These are phyloP conservation scores for Coemansia sp. DNA, from an alignment of 192 early-diverging fungal species.

Conservation along the genomic window DNA sequence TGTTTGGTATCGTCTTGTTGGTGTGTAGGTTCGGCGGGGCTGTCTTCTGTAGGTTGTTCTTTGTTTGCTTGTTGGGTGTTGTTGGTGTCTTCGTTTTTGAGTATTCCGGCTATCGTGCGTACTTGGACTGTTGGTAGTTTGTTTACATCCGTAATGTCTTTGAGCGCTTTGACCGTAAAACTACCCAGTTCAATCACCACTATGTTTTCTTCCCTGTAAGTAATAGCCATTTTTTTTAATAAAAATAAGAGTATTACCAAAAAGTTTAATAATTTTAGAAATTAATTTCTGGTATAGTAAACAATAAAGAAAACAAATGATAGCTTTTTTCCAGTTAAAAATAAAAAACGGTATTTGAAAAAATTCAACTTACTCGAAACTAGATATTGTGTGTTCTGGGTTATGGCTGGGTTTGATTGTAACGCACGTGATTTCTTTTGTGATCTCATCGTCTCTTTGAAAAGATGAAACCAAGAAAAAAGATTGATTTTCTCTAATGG, in stretches of 20 bases:
- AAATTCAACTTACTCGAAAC: no score
- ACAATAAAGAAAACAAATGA: neutral
- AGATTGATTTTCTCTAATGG: no score
- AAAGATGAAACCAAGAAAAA: neutral
- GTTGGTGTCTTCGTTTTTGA: slow-evolving; percentile 14
- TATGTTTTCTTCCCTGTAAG: slow-evolving; percentile 70
- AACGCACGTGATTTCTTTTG: neutral
- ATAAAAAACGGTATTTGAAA: neutral
- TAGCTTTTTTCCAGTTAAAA: neutral
- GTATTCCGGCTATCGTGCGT: slow-evolving; percentile 25
- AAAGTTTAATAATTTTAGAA: neutral
- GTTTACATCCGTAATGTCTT: slow-evolving; percentile 72
- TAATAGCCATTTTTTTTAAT: slow-evolving; percentile 19
- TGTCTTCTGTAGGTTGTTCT: no score
- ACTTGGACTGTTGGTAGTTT: slow-evolving; percentile 62
- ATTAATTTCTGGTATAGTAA: neutral
- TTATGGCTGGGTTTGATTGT: neutral
- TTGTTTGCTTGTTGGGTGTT: neutral
- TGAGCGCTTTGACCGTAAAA: slow-evolving; percentile 69
- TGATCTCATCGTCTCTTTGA: neutral
- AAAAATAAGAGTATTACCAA: neutral
- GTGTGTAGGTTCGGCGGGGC: no score
- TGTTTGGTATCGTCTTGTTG: no score
- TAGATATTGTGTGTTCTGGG: neutral
- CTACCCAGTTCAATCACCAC: slow-evolving; percentile 88